Conservation (phyloP, 2,329 filamentous ascomycete species). For the Triangularia verruculosa region DNA sequence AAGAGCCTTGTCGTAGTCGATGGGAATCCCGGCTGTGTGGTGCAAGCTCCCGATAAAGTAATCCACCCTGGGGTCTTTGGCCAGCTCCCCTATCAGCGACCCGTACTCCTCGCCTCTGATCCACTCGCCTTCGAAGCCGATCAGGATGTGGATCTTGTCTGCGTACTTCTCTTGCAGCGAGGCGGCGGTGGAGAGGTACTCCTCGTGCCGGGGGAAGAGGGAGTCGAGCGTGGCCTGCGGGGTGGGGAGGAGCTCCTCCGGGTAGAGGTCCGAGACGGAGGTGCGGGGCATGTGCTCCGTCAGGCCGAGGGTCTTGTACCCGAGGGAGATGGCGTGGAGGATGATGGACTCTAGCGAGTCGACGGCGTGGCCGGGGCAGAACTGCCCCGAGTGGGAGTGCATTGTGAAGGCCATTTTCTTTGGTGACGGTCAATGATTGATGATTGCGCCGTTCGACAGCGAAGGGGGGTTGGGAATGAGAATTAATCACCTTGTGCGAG, state of each 20-base stretch:
- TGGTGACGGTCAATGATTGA: neutral
- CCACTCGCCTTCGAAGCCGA: slow-evolving; percentile 94
- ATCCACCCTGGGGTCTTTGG: slow-evolving; percentile 65
- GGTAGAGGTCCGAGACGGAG: slow-evolving; percentile 74
- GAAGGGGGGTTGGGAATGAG: neutral
- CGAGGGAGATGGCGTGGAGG: slow-evolving; percentile 70
- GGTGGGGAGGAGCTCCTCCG: slow-evolving; percentile 69
- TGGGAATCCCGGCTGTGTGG: slow-evolving; percentile 81
- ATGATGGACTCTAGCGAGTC: slow-evolving; percentile 82
- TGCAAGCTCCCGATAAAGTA: slow-evolving; percentile 93
- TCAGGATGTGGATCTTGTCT: slow-evolving; percentile 69
- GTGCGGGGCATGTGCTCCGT: slow-evolving; percentile 94
- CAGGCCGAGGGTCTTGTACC: slow-evolving; percentile 79
- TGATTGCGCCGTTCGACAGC: neutral
- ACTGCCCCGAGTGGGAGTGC: slow-evolving; percentile 96
- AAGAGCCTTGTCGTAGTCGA: slow-evolving; percentile 73
- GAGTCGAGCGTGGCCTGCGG: slow-evolving; percentile 46
- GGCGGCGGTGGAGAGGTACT: slow-evolving; percentile 72
- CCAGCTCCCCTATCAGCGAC: slow-evolving; percentile 55
- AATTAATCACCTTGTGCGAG: neutral
- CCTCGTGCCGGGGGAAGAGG: slow-evolving; percentile 58
- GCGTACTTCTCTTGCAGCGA: slow-evolving; percentile 70
- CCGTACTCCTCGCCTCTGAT: slow-evolving; percentile 65
- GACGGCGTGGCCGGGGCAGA: slow-evolving; percentile 86
- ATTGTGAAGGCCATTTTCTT: slow-evolving; percentile 89